phyloP scores from a whole-genome alignment of 1,139 yeast species.

The Hemisphaericaspora subhashii region DNA sequence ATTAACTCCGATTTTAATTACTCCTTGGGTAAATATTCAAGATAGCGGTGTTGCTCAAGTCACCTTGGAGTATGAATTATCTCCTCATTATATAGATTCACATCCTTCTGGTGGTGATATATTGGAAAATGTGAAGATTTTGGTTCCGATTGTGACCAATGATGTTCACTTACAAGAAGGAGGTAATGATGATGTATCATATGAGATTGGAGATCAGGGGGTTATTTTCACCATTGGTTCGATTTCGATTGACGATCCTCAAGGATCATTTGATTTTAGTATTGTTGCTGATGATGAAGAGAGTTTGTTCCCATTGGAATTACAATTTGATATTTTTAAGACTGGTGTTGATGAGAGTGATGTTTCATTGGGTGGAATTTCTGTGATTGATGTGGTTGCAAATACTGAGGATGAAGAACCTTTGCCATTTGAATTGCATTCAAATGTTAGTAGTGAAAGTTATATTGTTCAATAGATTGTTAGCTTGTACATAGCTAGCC shows the following conservation, averaged over 20 bases:
- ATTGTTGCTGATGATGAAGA: conserved; percentile 70
- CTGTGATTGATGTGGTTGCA: conserved; percentile 43
- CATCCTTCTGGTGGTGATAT: conserved; percentile 32
- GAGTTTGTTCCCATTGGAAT: conserved; percentile 87
- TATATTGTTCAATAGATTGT: conserved; percentile 50
- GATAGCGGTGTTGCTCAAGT: conserved; percentile 63
- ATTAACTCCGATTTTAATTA: conserved; percentile 70
- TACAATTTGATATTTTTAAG: conserved; percentile 45
- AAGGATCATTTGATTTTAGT: conserved; percentile 79
- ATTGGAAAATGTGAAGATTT: conserved; percentile 57
- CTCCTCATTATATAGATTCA: conserved; percentile 36
- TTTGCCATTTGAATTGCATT: conserved; percentile 71
- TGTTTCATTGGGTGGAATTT: conserved; percentile 41
- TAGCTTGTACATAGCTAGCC: not conserved
- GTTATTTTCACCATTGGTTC: conserved; percentile 52
- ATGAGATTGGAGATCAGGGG: conserved; percentile 60
- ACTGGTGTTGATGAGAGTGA: conserved; percentile 41
- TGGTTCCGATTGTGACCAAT: conserved; percentile 63
- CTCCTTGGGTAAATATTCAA: conserved; percentile 80
- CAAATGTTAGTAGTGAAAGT: conserved; percentile 61
- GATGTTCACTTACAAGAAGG: conserved; percentile 61
- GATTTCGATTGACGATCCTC: conserved; percentile 51
- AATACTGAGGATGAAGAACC: conserved; percentile 45
- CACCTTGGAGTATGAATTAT: conserved; percentile 83
- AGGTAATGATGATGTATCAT: conserved; percentile 41